Evolutionary conservation across 768 basidiomycete genomes (phyloP), one percentile per base, ranked within the genome.

Genomic region (Trametes sanguinea): DNA sequence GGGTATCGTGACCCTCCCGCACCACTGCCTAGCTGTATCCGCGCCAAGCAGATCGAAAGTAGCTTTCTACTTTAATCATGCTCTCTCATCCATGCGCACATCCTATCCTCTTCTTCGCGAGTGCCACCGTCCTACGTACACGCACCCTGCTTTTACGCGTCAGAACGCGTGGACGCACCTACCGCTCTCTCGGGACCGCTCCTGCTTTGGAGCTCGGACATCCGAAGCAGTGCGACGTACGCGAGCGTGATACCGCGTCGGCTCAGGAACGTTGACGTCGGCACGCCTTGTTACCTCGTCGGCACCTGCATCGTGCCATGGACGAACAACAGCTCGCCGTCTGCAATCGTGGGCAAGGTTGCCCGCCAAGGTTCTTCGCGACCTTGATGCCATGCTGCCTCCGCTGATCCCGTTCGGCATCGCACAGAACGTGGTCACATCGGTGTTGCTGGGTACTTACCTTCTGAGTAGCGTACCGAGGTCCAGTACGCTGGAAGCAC

Each of bases 171-270:
- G 32, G 4, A 39, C n/a, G 39, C 33, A n/a, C 10, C 30, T 58
- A 51, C 57, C 57, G 39, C 37, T 58, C 48, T 14, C 57, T 51
- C 57, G 57, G 57, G 30, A 29, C 57, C 48, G 40, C 40, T 57
- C 39, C 10, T 39, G 33, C 55, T 7, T 54, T 30, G 40, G 53
- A 33, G 32, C 27, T 42, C 42, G 42, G 13, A n/a, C 42, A 43
- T 5, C 42, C 42, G 8, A 42, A 27, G 30, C 42, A 35, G 29
- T 9, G 11, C 6, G 11, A 30, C 29, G 8, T 13, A 11, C 13
- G 37, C 51, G 51, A 40, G 39, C 39, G 37, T 50, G 47, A 42
- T 57, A 29, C 29, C 35, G 30, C 27, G 9, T 14, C 48, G 14
- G 27, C 29, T 29, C 37, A 53, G 40, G 57, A 58, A 51, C 57